Evolutionary conservation across 805 yeast species (phyloP), one percentile per base, ranked within the genome.

Genomic region (Torulaspora microellipsoides): DNA sequence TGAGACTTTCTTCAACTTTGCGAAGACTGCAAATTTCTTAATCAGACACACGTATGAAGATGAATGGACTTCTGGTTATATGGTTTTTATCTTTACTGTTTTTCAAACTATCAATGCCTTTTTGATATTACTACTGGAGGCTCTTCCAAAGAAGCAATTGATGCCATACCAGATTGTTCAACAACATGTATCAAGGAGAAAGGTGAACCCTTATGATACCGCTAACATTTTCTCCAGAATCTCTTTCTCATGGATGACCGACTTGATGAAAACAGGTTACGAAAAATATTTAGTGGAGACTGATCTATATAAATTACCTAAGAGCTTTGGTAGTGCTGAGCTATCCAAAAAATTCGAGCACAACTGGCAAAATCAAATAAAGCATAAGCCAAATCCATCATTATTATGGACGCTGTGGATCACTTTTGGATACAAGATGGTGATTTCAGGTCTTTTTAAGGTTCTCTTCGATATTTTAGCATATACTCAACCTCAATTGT

Each of bases 221-320:
- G 75, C 76, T 2, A 81, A 90, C 59, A 68, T 89, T 12, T 78
- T 91, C 50, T 83, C 95, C 2, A 71, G 77, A 40, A 69, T 91
- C 40, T 82, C 95, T 0, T 91, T 93, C 62, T 68, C 81, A 23
- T 93, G 99, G 98, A 87, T 93, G 95, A 80, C 88, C 15, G 80
- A 76, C 1, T 68, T 93, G 56, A 87, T 93, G 82, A 76, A 69
- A 52, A 77, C 77, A 41, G 98, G 98, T 12, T 84, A 83, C 56
- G 68, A 72, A 33, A 78, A 77, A 47, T 67, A 54, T 47, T 78
- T 80, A 55, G 63, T 58, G 49, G 64, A 76, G 53, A 64, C 68
- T 2, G 97, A 91, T 64, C 75, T 91, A 47, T 96, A 96, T 13
- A 75, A 77, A 13, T 75, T 93, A 39, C 96, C 98, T 10, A 62